Evolutionary conservation across 352 stramenopile genomes (phyloP), one percentile per base, ranked within the genome.

Genomic region (Poterioochromonas sp.): DNA sequence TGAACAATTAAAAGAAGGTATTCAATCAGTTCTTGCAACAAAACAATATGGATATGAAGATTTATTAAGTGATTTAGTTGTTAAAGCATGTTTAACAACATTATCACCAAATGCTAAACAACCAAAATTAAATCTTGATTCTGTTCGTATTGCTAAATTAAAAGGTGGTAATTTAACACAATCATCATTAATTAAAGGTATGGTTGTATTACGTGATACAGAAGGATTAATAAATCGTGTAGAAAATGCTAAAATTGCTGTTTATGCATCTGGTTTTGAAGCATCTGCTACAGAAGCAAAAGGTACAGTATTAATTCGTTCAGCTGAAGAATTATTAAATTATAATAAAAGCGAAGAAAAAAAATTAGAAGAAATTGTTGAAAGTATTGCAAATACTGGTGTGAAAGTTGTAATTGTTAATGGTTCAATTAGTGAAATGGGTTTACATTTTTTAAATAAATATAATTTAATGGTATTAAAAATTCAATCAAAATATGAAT

Each of bases 291-390:
- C 94, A 0, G 95, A 99, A 85, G 94, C 95, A 37, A 98, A 99
- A 89, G 97, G 95, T 83, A 99, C 95, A 0, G 95, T 99, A 76
- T 87, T 99, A n/a, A 98, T 99, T 85, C 97, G 98, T 86, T 96
- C 91, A 79, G 96, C 95, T 15, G 94, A 98, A 69, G 95, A 99
- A 87, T 90, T 99, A 79, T 97, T 97, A 87, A 97, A 95, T 85
- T 99, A 99, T 92, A 99, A 98, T 89, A 97, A 97, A 87, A 76
- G 79, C 5, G 96, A 99, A 85, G 96, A 99, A 86, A 90, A 92
- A 78, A 93, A 94, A 83, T 91, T 99, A 82, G 95, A 99, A 79
- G 94, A 98, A 84, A 93, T 96, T 41, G 93, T 99, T 77, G 93
- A 94, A 79, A 88, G 85, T 58, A 98, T 99, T 83, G 93, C 93